phyloP scores from a whole-genome alignment of 2,329 filamentous ascomycete species.

The Alternaria sp. region DNA sequence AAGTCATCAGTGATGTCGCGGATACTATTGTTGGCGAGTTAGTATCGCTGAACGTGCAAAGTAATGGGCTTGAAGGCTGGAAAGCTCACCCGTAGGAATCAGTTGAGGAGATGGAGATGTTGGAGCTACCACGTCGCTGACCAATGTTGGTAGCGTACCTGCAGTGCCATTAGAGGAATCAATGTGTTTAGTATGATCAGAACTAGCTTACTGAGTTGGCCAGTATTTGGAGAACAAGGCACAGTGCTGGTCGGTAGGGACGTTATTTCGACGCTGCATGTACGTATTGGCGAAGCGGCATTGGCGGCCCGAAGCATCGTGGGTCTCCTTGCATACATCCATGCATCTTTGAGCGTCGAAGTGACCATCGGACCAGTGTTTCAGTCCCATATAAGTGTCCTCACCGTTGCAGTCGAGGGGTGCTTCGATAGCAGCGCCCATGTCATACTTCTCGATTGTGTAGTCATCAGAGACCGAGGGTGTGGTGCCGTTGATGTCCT shows the following conservation, averaged over 20 bases:
- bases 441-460: constrained; percentile 19
- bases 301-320: constrained; percentile 18
- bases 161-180: background rate
- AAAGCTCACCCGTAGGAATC: constrained; percentile 9
- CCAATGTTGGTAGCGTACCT: constrained; percentile 17
- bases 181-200: background rate
- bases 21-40: background rate
- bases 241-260: constrained; percentile 37
- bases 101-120: constrained; percentile 5
- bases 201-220: constrained; percentile 7
- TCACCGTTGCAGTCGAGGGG: constrained; percentile 38
- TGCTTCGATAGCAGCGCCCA: constrained; percentile 39
- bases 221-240: constrained; percentile 20
- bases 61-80: background rate
- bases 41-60: background rate
- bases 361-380: constrained; percentile 32
- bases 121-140: constrained; percentile 2
- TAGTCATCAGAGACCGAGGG: constrained; percentile 4
- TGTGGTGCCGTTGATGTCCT: constrained; percentile 1
- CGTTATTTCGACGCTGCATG: constrained; percentile 35
- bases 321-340: constrained; percentile 28
- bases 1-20: background rate
- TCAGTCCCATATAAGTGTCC: constrained; percentile 36
- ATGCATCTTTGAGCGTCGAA: constrained; percentile 44
- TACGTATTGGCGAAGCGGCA: constrained; percentile 49